phyloP scores from a whole-genome alignment of 2,329 filamentous ascomycete species.

The Claviceps quebecensis region DNA sequence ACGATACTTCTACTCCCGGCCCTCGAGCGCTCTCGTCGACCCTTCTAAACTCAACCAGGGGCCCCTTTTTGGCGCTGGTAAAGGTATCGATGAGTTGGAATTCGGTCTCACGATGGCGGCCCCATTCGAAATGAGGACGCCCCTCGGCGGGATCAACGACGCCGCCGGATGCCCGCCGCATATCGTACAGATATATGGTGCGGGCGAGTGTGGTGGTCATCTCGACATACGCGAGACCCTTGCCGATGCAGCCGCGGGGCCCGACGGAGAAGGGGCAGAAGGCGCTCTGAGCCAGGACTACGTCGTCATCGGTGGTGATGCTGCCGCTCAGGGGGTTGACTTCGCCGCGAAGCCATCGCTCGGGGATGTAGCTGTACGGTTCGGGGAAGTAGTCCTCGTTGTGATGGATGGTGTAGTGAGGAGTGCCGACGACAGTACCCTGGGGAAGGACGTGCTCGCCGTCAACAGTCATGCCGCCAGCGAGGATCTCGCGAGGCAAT shows the following conservation, averaged over 20 bases:
- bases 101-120: constrained; percentile 41
- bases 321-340: constrained; percentile 22
- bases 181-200: constrained; percentile 46
- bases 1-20: no score
- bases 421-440: constrained; percentile 48
- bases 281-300: constrained; percentile 45
- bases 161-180: constrained; percentile 36
- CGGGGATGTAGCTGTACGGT: constrained; percentile 45
- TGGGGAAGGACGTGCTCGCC: constrained; percentile 35
- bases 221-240: constrained; percentile 54
- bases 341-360: constrained; percentile 48
- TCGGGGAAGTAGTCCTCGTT: constrained; percentile 47
- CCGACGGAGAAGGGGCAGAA: constrained; percentile 65
- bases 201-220: constrained; percentile 49
- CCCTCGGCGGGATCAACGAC: constrained; percentile 40
- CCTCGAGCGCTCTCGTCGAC: constrained; percentile 8
- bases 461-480: constrained; percentile 40
- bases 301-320: constrained; percentile 33
- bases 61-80: constrained; percentile 59
- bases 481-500: constrained; percentile 43
- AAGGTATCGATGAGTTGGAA: constrained; percentile 62
- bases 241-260: constrained; percentile 58
- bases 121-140: constrained; percentile 32
- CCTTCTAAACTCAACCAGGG: constrained; percentile 47
- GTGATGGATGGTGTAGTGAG: constrained; percentile 57